phyloP scores from a whole-genome alignment of 176 grass and related monocot genomes.

The Tuctoria greenei region DNA sequence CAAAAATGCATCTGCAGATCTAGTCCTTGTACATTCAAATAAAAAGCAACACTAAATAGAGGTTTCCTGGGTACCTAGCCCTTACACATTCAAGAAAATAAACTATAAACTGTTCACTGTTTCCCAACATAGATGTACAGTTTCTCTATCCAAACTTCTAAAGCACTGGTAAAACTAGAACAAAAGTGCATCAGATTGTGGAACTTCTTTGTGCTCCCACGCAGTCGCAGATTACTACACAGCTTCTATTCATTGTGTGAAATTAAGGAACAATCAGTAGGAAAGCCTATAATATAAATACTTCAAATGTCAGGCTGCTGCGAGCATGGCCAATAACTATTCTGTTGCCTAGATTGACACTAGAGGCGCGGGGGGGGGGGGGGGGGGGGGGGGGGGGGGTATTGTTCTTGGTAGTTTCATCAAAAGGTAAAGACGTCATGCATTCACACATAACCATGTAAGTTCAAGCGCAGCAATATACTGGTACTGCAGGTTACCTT shows the following conservation, averaged over 20 bases:
- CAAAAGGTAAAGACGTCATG: not conserved
- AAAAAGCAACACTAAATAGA: slow-evolving; percentile 5
- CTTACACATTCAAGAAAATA: slow-evolving; percentile 27
- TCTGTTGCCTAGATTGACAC: not conserved
- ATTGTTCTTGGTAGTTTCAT: not conserved
- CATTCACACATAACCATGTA: not conserved
- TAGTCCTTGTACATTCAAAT: not conserved
- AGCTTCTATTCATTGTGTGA: not conserved
- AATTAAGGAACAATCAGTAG: not conserved
- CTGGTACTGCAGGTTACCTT: slow-evolving; percentile 58
- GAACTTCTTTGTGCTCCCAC: slow-evolving; percentile 20
- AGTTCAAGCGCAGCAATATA: not conserved
- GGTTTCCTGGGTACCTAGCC: not conserved
- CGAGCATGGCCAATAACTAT: not conserved
- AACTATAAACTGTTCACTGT: not conserved
- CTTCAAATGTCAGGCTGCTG: not conserved
- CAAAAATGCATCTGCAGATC: slow-evolving; percentile 14
- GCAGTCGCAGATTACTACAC: not conserved
- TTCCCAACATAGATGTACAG: not conserved
- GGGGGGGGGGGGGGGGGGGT: not conserved
- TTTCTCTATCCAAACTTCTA: slow-evolving; percentile 21
- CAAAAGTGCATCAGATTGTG: not conserved
- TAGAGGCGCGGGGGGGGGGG: not conserved
- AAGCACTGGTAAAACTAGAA: slow-evolving; percentile 15
- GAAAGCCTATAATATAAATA: slow-evolving; percentile 19